Percentiles rank a stretch among this genome's conserved stretches.
These are phyloP conservation scores for Paraurostyla sp. DNA, from an alignment of 73 alveolate species.

Conservation along the genomic window DNA sequence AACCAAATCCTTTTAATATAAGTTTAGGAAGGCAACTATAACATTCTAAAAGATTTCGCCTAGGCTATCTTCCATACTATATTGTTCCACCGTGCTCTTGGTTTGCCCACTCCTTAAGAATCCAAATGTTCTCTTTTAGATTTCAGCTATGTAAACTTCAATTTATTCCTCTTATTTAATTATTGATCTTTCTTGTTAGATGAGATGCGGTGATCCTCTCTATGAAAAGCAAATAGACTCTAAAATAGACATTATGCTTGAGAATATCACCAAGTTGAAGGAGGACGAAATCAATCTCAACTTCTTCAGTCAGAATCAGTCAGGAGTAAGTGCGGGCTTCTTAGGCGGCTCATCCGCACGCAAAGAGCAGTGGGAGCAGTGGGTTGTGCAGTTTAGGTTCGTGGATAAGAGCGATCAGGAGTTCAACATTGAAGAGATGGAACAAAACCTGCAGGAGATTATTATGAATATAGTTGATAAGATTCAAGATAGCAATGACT, in stretches of 20 bases:
- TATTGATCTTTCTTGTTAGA: background rate
- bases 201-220: slow-evolving; percentile 29
- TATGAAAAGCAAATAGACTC: background rate
- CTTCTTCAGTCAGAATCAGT: background rate
- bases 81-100: slow-evolving; percentile 10
- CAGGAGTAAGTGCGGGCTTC: background rate
- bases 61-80: background rate
- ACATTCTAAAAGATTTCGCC: slow-evolving; percentile 25
- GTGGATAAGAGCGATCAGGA: slow-evolving; percentile 13
- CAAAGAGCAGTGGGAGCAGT: slow-evolving; percentile 33
- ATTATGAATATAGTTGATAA: slow-evolving; percentile 5
- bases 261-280: slow-evolving; percentile 3
- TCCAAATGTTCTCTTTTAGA: background rate
- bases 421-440: background rate
- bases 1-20: background rate
- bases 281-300: slow-evolving; percentile 8
- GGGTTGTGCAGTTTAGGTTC: slow-evolving; percentile 19
- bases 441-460: background rate
- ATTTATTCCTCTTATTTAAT: background rate
- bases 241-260: background rate
- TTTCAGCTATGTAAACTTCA: background rate
- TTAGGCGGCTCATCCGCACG: background rate
- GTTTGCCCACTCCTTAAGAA: background rate
- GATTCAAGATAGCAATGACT: background rate
- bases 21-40: slow-evolving; percentile 32